phyloP scores from a whole-genome alignment of 768 basidiomycete species.

The Pleurotus cornucopiae region DNA sequence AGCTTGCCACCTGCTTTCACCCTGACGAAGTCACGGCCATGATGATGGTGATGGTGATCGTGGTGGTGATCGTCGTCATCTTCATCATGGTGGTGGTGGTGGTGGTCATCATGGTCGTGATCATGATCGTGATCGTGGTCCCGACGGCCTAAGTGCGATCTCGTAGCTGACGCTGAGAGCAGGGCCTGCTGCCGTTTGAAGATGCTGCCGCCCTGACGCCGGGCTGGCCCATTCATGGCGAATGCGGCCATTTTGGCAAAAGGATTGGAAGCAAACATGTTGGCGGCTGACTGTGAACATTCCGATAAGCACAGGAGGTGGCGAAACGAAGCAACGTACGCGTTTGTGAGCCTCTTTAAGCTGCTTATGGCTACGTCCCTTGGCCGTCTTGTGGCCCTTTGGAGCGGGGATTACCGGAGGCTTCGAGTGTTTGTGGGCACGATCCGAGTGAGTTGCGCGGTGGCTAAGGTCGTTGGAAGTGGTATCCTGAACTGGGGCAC shows the following conservation, averaged over 20 bases:
- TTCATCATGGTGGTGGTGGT: constrained; percentile 21
- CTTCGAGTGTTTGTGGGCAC: constrained; percentile 4
- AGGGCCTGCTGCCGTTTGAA: neutral
- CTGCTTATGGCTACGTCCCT: neutral
- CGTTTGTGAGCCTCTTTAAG: constrained; percentile 2
- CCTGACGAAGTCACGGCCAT: constrained; percentile 10
- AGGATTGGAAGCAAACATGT: neutral
- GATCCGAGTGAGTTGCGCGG: constrained; percentile 7
- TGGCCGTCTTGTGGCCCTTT: neutral
- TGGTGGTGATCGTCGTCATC: constrained; percentile 16
- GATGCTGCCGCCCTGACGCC: neutral
- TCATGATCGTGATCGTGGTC: constrained; percentile 8
- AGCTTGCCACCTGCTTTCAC: neutral
- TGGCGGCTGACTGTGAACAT: neutral
- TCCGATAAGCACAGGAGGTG: neutral
- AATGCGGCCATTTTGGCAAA: neutral
- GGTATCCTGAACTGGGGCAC: constrained; percentile 22
- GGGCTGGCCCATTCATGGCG: neutral
- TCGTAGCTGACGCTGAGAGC: neutral
- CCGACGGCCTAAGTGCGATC: neutral
- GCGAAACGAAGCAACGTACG: neutral
- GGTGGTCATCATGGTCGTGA: constrained; percentile 9
- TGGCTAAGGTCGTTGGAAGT: neutral
- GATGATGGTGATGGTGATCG: constrained; percentile 16
- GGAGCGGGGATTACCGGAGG: neutral